Evolutionary conservation across 2,329 filamentous ascomycete species (phyloP).

Genomic region (Chaetomium globosum): DNA sequence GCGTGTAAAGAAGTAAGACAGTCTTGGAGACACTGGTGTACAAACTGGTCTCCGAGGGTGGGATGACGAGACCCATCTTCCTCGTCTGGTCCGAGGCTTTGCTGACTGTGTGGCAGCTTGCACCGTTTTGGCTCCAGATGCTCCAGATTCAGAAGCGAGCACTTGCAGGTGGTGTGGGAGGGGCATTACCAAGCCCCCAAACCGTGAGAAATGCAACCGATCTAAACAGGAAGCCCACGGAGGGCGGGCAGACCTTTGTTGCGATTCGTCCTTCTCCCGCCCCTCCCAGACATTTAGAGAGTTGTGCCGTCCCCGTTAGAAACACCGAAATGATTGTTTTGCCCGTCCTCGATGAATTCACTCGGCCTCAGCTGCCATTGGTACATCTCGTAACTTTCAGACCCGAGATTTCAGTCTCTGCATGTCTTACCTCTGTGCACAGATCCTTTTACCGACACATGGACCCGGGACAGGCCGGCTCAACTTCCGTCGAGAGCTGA

Average conservation of each 20-base stretch:
- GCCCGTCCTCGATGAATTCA: background rate
- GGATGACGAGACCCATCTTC: background rate
- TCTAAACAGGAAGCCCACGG: background rate
- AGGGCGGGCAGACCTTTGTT: background rate
- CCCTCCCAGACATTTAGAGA: background rate
- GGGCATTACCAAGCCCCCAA: conserved; percentile 2
- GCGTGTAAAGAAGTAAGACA: background rate
- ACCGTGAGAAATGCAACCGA: background rate
- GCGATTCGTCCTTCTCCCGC: background rate
- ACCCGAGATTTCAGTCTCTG: conserved; percentile 8
- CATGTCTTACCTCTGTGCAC: conserved; percentile 17
- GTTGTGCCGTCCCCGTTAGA: background rate
- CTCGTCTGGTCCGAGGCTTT: background rate
- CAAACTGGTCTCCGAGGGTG: background rate
- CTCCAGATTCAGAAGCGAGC: background rate
- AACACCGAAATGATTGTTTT: background rate
- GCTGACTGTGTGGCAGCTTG: conserved; percentile 6
- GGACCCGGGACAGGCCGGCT: conserved; percentile 19
- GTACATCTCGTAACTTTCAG: background rate
- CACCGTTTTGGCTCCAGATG: background rate
- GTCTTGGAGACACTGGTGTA: background rate
- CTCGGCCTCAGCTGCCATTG: conserved; percentile 8
- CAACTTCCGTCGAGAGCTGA: conserved; percentile 13
- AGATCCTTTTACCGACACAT: conserved; percentile 17
- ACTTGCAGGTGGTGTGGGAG: background rate